These are phyloP conservation scores for Colletotrichum sp. DNA, from an alignment of 2,329 filamentous ascomycete species.

Conservation along the genomic window DNA sequence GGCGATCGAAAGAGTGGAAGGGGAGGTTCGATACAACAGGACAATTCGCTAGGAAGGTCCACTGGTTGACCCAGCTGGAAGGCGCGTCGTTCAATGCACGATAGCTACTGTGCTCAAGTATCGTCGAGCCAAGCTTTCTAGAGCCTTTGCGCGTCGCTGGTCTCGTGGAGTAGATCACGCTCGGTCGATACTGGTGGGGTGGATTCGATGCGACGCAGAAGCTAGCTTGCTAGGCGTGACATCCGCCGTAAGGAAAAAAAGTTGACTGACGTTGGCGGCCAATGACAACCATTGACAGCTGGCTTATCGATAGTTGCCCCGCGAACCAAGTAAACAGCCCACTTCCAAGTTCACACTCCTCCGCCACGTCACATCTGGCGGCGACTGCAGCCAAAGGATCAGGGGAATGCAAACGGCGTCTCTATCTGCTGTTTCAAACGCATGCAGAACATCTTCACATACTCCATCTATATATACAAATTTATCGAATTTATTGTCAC, in stretches of 20 bases:
- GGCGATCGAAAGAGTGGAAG: constrained; percentile 4
- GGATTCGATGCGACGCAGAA: neutral
- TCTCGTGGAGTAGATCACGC: neutral
- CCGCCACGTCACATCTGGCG: constrained; percentile 1
- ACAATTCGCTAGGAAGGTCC: neutral
- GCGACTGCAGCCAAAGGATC: neutral
- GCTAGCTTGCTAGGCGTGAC: neutral
- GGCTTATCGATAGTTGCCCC: constrained; percentile 52
- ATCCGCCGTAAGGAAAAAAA: neutral
- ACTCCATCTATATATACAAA: neutral
- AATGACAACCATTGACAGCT: neutral
- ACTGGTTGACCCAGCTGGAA: neutral
- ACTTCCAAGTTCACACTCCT: neutral
- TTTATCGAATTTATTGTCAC: neutral
- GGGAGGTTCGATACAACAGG: neutral
- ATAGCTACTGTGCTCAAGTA: neutral
- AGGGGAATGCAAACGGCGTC: neutral
- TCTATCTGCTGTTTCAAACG: neutral
- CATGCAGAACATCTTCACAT: neutral
- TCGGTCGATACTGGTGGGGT: neutral
- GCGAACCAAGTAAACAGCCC: constrained; percentile 36
- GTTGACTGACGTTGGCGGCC: neutral
- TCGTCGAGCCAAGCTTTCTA: neutral
- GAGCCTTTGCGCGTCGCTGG: neutral
- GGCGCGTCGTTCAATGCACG: neutral